Conservation (phyloP, 306 rosid genomes). For the Vigna nakashimae region DNA sequence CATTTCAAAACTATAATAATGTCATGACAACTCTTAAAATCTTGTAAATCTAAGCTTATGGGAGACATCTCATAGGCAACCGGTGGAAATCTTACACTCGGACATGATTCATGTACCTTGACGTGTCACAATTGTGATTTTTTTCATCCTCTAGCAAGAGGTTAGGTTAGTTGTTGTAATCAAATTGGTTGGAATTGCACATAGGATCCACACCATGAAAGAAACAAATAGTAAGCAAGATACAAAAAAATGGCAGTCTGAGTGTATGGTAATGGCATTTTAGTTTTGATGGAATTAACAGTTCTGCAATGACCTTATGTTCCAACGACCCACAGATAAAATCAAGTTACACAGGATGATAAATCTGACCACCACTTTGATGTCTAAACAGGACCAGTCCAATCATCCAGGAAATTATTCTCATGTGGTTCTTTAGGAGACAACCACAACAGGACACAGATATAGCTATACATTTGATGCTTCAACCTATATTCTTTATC, state of each 20-base stretch:
- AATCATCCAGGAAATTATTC: neutral
- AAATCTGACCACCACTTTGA: neutral
- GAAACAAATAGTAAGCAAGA: slow-evolving; percentile 3
- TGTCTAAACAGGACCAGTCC: neutral
- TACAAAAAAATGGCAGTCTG: neutral
- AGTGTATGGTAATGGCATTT: neutral
- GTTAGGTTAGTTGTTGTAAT: neutral
- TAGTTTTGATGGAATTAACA: neutral
- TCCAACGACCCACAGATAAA: neutral
- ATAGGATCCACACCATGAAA: neutral
- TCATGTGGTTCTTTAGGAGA: neutral
- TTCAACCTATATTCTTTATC: slow-evolving; percentile 15
- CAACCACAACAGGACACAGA: slow-evolving; percentile 12
- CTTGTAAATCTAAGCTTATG: slow-evolving; percentile 8
- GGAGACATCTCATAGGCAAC: slow-evolving; percentile 21
- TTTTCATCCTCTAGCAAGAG: neutral
- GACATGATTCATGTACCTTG: neutral
- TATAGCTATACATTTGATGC: slow-evolving; percentile 15
- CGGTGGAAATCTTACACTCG: neutral
- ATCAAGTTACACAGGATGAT: neutral
- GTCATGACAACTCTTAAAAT: neutral
- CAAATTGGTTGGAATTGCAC: neutral
- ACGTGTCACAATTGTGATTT: slow-evolving; percentile 9
- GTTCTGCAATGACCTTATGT: neutral
- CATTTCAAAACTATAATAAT: slow-evolving; percentile 3